Evolutionary conservation across 2,329 filamentous ascomycete genomes (phyloP).

Genomic region (Aspergillus sp.): DNA sequence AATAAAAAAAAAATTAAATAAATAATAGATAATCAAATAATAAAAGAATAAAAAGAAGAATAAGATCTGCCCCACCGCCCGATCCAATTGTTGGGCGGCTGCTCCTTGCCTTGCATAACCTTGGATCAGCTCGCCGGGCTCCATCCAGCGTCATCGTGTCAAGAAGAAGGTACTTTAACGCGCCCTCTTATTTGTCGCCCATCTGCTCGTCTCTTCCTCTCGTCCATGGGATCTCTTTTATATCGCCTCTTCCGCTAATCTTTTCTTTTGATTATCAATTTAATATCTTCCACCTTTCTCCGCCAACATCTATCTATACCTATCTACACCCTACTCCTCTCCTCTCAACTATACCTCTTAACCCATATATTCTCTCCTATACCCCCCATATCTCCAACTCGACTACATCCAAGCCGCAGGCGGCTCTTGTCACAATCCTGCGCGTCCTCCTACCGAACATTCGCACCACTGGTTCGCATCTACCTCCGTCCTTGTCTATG

Average conservation of each 20-base stretch:
- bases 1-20: neutral
- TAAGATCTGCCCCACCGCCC: conserved; percentile 20
- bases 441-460: neutral
- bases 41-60: conserved; percentile 3
- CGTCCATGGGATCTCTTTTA: conserved; percentile 12
- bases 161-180: conserved; percentile 22
- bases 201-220: too few species aligned
- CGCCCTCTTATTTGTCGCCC: conserved; percentile 16
- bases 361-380: too few species aligned
- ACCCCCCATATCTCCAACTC: too few species aligned
- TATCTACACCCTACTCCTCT: neutral
- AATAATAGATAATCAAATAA: conserved; percentile 9
- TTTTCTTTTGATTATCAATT: neutral
- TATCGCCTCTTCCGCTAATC: neutral
- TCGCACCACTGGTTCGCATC: neutral
- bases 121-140: conserved; percentile 25
- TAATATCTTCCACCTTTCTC: neutral
- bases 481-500: conserved; percentile 23
- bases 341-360: neutral
- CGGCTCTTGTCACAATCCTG: neutral
- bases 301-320: neutral
- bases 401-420: too few species aligned
- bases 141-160: conserved; percentile 24
- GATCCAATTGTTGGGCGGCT: conserved; percentile 23
- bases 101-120: conserved; percentile 27